These are phyloP conservation scores for Ascochyta viciae-villosae DNA, from an alignment of 2,329 filamentous ascomycete species.

Conservation along the genomic window DNA sequence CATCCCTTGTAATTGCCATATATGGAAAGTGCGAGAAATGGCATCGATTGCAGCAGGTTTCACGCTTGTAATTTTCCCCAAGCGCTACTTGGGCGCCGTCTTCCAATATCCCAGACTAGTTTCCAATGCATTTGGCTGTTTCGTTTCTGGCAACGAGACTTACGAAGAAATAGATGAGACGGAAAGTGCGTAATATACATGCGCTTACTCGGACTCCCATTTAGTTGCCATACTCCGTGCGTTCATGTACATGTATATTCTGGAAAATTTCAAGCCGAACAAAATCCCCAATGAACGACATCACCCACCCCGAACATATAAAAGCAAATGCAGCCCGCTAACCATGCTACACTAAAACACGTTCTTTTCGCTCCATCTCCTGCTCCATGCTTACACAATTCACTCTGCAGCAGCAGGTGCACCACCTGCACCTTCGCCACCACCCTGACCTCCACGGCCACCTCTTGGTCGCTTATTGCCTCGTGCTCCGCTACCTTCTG, in stretches of 20 bases:
- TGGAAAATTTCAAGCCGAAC: neutral
- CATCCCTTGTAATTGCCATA: neutral
- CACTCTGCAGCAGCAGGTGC: slow-evolving; percentile 17
- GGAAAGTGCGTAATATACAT: neutral
- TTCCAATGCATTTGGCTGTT: neutral
- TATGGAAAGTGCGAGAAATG: neutral
- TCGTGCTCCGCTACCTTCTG: slow-evolving; percentile 33
- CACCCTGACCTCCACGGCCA: slow-evolving; percentile 34
- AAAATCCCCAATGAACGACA: neutral
- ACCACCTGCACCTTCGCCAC: slow-evolving; percentile 20
- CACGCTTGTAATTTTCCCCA: slow-evolving; percentile 2
- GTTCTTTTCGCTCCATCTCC: slow-evolving; percentile 5
- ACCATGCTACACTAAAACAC: slow-evolving; percentile 13
- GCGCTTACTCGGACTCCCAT: neutral
- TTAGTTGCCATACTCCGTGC: neutral
- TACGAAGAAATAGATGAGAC: neutral
- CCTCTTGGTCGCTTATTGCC: slow-evolving; percentile 43
- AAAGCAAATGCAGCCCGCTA: slow-evolving; percentile 19
- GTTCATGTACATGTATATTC: neutral
- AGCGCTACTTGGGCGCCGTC: neutral
- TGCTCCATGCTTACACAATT: neutral
- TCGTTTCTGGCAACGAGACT: neutral
- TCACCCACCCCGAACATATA: neutral
- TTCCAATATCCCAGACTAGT: neutral
- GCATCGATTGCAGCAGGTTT: slow-evolving; percentile 6